Conservation (phyloP, 805 yeast genomes). For the Lipomyces starkeyi region DNA sequence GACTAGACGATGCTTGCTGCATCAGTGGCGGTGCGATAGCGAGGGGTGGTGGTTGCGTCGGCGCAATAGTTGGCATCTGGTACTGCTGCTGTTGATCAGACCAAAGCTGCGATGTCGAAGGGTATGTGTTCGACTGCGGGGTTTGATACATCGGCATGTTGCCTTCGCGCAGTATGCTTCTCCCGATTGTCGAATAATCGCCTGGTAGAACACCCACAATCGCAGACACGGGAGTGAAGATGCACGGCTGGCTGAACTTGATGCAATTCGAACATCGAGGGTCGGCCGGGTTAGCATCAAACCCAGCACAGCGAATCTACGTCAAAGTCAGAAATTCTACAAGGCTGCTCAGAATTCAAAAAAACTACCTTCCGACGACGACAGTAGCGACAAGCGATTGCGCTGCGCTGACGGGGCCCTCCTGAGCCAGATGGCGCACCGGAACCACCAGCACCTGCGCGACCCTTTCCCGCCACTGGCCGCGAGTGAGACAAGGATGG, state of each 20-base stretch:
- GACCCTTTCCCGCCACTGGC: neutral
- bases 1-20: neutral
- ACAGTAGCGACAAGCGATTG: conserved; percentile 46
- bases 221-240: conserved; percentile 44
- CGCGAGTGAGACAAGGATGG: conserved; percentile 10
- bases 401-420: conserved; percentile 41
- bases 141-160: neutral
- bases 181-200: conserved; percentile 5
- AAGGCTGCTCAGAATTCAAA: neutral
- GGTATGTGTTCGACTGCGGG: neutral
- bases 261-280: conserved; percentile 45
- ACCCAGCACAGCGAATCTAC: conserved; percentile 45
- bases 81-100: neutral
- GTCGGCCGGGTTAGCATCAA: conserved; percentile 40
- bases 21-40: neutral
- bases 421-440: conserved; percentile 6
- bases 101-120: neutral
- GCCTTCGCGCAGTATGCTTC: neutral
- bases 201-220: conserved; percentile 15
- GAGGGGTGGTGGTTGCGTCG: neutral
- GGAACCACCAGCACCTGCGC: conserved; percentile 1
- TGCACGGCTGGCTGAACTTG: conserved; percentile 44
- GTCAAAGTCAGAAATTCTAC: neutral
- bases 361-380: conserved; percentile 41
- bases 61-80: neutral